Evolutionary conservation across 2,329 filamentous ascomycete species (phyloP), one percentile per base, ranked within the genome.

Genomic region (Penicillium glabrum): DNA sequence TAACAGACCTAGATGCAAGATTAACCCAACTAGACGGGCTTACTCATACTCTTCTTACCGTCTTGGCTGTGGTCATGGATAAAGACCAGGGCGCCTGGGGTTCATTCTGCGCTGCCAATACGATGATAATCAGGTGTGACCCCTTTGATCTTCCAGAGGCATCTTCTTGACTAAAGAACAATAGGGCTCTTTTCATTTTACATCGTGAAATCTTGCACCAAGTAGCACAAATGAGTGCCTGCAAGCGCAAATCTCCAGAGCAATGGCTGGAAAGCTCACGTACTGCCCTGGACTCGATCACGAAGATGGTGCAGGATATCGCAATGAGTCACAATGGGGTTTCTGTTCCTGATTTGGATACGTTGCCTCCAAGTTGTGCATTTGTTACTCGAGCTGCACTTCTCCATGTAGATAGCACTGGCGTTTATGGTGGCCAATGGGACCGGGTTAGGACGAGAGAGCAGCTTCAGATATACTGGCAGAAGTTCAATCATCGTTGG

Each of bases 241-340:
- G 31, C 21, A 43, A 56, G 46, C 43, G 33, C 51, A 57, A 54
- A 39, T 52, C 54, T 2, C 48, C 51, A 11, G 50, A 57, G 23
- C 52, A 62, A 29, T 60, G 44, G 49, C 26, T 39, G 19, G 37
- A 55, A 13, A 57, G 10, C 14, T 67, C 66, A 2, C 33, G 51
- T 16, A 54, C 46, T 8, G 61, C 64, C 11, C 53, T 69, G 45
- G 60, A 67, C n/a, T 63, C 64, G n/a, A 33, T 61, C 14, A 60
- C 58, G 19, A 67, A 60, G 9, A 65, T 69, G 43, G 59, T 64
- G 8, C 37, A 57, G 21, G 67, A 69, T 31, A 63, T 68, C 37
- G 56, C 55, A 13, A 41, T 41, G 2, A 49, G 58, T 13, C 59
- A 59, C 7, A 26, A 49, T 23, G 14, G 52, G 13, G 14, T 57